Evolutionary conservation across 306 rosid genomes (phyloP).

Genomic region (Phaseolus lunatus): DNA sequence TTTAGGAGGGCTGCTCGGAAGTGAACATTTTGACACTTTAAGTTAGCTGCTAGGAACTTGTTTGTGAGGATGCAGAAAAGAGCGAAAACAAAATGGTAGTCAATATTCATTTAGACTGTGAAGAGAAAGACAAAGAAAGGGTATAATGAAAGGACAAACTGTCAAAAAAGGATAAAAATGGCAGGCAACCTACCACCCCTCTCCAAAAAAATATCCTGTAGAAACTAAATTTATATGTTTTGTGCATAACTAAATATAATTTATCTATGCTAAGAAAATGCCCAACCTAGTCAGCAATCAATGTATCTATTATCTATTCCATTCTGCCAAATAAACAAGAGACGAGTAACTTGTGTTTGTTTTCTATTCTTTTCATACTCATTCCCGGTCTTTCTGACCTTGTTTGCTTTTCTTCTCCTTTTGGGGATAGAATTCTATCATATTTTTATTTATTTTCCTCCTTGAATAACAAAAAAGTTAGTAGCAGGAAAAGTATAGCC

Average conservation of each 20-base stretch:
- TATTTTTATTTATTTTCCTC: background rate
- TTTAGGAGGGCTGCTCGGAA: background rate
- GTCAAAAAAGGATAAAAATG: background rate
- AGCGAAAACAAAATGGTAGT: background rate
- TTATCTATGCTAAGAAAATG: constrained; percentile 5
- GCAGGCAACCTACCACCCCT: background rate
- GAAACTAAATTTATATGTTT: background rate
- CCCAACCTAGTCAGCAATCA: background rate
- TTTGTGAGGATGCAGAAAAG: background rate
- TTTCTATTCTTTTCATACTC: background rate
- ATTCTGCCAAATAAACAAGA: constrained; percentile 12
- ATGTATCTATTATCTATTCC: constrained; percentile 3
- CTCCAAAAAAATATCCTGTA: background rate
- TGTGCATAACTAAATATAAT: background rate
- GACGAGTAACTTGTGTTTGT: background rate
- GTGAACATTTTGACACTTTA: background rate
- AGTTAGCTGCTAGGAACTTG: constrained; percentile 1
- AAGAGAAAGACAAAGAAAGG: background rate
- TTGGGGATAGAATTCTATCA: background rate
- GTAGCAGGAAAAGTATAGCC: background rate
- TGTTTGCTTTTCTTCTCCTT: background rate
- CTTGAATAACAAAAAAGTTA: background rate
- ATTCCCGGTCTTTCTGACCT: background rate
- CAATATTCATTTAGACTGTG: background rate
- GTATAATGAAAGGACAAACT: constrained; percentile 2